These are phyloP conservation scores for Simmondsia chinensis DNA, from an alignment of 148 eudicot genomes.

Conservation along the genomic window DNA sequence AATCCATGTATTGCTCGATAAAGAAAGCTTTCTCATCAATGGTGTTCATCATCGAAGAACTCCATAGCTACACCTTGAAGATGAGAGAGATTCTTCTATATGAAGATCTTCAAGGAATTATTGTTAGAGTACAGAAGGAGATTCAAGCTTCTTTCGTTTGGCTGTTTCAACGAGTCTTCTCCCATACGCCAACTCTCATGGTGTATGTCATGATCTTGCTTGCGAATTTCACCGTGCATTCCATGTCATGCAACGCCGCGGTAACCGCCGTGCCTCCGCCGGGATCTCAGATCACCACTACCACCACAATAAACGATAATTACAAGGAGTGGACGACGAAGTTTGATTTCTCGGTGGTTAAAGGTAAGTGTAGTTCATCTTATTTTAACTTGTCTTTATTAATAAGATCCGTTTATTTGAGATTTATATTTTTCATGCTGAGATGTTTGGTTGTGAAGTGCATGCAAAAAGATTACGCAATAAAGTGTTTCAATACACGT, in stretches of 20 bases:
- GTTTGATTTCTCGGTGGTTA: no score
- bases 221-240: constrained; percentile 77
- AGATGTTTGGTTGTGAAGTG: no score
- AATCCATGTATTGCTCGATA: constrained; percentile 47
- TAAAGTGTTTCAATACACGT: no score
- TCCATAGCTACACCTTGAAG: constrained; percentile 56
- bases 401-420: no score
- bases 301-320: constrained; percentile 13
- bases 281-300: not conserved
- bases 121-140: constrained; percentile 56
- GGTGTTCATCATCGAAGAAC: constrained; percentile 85
- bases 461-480: no score
- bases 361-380: no score
- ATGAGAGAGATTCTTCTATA: constrained; percentile 46
- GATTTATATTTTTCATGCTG: no score
- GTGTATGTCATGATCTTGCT: constrained; percentile 72
- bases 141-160: constrained; percentile 84
- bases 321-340: no score
- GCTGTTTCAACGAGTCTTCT: constrained; percentile 82
- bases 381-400: no score
- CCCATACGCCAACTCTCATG: constrained; percentile 80
- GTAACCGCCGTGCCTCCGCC: constrained; percentile 23
- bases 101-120: constrained; percentile 69
- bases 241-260: constrained; percentile 48
- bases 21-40: constrained; percentile 77